Evolutionary conservation across 2,329 filamentous ascomycete species (phyloP).

Genomic region (Zymoseptoria ardabiliae): DNA sequence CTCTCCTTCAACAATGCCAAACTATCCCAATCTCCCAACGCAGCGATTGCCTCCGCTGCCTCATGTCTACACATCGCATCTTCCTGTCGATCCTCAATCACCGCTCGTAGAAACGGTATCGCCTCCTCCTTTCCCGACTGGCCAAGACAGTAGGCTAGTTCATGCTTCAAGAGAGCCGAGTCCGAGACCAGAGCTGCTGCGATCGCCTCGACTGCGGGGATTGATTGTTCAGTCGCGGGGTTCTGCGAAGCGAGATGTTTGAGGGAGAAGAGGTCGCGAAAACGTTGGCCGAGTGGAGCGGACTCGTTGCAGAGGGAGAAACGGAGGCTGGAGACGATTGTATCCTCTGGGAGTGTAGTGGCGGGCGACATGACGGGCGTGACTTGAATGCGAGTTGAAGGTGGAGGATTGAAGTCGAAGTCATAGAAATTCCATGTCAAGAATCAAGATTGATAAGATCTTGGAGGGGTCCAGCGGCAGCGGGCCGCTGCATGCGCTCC

Average conservation of each 20-base stretch:
- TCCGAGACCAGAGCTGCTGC: constrained; percentile 77
- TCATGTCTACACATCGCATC: constrained; percentile 95
- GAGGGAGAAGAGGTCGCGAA: constrained; percentile 93
- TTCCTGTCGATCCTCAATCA: constrained; percentile 71
- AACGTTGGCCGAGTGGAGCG: constrained; percentile 77
- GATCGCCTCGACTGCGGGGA: constrained; percentile 69
- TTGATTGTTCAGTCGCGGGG: constrained; percentile 49
- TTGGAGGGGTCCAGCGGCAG: not conserved
- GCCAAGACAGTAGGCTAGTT: constrained; percentile 92
- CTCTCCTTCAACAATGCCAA: constrained; percentile 65
- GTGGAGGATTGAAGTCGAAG: not conserved
- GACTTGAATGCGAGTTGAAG: not conserved
- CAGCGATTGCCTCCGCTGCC: constrained; percentile 88
- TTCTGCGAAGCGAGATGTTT: constrained; percentile 78
- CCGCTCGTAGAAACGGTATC: constrained; percentile 62
- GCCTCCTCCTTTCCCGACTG: constrained; percentile 76
- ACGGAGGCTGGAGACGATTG: constrained; percentile 58
- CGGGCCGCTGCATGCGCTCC: not conserved
- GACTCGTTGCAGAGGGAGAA: constrained; percentile 72
- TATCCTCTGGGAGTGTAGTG: constrained; percentile 15
- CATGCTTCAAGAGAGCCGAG: constrained; percentile 89
- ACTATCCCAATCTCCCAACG: constrained; percentile 68
- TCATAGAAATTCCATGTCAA: not conserved
- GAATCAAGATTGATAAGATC: not conserved
- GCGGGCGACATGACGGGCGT: constrained; percentile 7